Conservation (phyloP, 345 rosid genomes). For the Syzygium jambos region DNA sequence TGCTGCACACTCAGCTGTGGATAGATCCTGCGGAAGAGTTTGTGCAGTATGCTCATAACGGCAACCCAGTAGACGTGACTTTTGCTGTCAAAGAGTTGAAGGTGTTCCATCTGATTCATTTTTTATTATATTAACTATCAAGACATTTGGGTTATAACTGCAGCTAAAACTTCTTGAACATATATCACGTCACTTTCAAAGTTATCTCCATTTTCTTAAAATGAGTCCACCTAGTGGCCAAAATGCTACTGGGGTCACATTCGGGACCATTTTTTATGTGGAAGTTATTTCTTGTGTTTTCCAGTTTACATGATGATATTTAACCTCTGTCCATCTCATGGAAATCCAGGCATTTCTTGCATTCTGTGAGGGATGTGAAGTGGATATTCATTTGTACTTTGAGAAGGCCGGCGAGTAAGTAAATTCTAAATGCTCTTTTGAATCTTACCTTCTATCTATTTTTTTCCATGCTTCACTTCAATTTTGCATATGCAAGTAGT, state of each 20-base stretch:
- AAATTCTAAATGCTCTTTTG: not conserved
- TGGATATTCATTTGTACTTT: constrained; percentile 63
- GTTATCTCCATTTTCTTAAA: not conserved
- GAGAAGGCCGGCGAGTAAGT: constrained; percentile 93
- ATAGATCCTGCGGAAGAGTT: constrained; percentile 91
- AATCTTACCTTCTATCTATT: not conserved
- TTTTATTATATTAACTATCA: not conserved
- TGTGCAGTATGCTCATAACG: constrained; percentile 65
- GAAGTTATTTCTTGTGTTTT: not conserved
- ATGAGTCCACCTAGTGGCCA: not conserved
- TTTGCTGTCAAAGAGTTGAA: constrained; percentile 79
- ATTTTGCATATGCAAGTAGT: not conserved
- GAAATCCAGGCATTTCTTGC: constrained; percentile 71
- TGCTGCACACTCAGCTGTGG: constrained; percentile 78
- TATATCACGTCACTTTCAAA: not conserved
- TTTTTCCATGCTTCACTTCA: not conserved
- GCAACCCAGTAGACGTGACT: constrained; percentile 84
- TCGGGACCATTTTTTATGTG: not conserved
- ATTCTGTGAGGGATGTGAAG: constrained; percentile 82
- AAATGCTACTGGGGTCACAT: not conserved
- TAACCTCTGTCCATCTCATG: not conserved
- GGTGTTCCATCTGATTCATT: constrained; percentile 18
- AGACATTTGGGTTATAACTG: not conserved
- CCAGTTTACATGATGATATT: not conserved
- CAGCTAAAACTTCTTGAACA: not conserved